These are phyloP conservation scores for Suhomyces atakaporum DNA, from an alignment of 1,139 yeast genomes.

Conservation along the genomic window DNA sequence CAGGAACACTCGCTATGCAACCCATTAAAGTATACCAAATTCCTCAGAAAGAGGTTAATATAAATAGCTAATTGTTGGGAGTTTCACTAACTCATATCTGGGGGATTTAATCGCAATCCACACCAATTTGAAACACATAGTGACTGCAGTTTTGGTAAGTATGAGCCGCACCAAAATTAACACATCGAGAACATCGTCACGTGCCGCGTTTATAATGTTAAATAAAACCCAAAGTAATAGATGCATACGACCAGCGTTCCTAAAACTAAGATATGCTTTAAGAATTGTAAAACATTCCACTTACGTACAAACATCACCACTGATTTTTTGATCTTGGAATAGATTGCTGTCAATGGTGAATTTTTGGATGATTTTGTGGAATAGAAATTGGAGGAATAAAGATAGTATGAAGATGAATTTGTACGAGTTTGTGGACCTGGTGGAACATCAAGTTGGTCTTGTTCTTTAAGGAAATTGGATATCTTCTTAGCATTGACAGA, in stretches of 20 bases:
- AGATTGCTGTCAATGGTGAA: neutral
- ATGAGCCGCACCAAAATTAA: slow-evolving; percentile 16
- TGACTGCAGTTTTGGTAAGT: slow-evolving; percentile 2
- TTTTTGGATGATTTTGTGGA: slow-evolving; percentile 2
- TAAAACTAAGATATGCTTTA: slow-evolving; percentile 13
- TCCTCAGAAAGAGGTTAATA: too few species aligned
- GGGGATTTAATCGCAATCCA: neutral
- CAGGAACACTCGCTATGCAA: slow-evolving; percentile 60
- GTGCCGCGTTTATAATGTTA: slow-evolving; percentile 12
- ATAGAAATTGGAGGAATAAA: slow-evolving; percentile 15
- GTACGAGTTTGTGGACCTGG: slow-evolving; percentile 5
- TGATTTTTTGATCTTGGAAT: neutral
- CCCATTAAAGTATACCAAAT: slow-evolving; percentile 52
- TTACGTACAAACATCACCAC: slow-evolving; percentile 11
- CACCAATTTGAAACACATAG: slow-evolving; percentile 2
- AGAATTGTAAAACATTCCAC: slow-evolving; percentile 18
- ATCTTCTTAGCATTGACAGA: slow-evolving; percentile 18
- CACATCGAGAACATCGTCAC: slow-evolving; percentile 9
- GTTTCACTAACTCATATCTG: neutral
- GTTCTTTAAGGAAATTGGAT: slow-evolving; percentile 20
- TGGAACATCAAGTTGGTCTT: slow-evolving; percentile 16
- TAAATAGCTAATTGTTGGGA: neutral
- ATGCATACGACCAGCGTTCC: slow-evolving; percentile 12
- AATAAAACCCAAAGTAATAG: slow-evolving; percentile 15
- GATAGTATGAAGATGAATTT: slow-evolving; percentile 12